Base-by-base conservation (phyloP, 768 basidiomycete genomes). In the Lactarius trivialis region DNA sequence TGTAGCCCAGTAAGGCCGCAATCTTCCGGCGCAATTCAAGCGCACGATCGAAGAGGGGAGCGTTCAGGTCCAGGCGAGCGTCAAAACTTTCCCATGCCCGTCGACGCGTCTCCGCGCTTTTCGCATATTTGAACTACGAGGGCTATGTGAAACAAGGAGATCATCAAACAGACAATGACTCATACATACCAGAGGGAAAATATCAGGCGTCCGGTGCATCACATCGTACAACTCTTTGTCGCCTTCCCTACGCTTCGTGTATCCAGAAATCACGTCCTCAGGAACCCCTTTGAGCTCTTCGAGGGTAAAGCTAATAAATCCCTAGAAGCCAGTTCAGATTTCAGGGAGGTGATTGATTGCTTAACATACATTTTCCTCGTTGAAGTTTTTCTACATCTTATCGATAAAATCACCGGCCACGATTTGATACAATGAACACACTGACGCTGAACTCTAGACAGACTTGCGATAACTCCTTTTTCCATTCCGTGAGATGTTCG, bases 241-340 rank as follows among this genome's bases (percentile, higher is more conserved):
- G 34, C 75, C 82, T 61, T 85, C 84, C 0, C 77, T 81, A 49
- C 82, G 83, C 69, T 86, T 88, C 30, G 78, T 78, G 70, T 85
- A 94, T 7, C 92, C 91, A 21, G 85, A 86, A 26, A 93, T 70
- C 24, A 93, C 89, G 68, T 91, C 89, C 28, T 78, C 76, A 1
- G 91, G 90, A 26, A 95, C 86, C 33, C 92, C 92, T 57, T 86
- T 83, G 48, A 94, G 79, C 69, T 93, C 87, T 65, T 89, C 83
- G 32, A 74, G 74, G 0, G 86, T 89, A 68, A 91, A 90, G 4
- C 79, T 75, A 52, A 91, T 76, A 30, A 75, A 72, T 26, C 80
- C 84, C 88, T 91, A 60, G 19, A 32, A 19, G 28, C 30, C 28
- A 51, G 28, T 30, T 51, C 28, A 32, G 11, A 49, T 24, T 26